These are phyloP conservation scores for Fusarium sp. DNA, from an alignment of 2,329 filamentous ascomycete genomes.

Conservation along the genomic window DNA sequence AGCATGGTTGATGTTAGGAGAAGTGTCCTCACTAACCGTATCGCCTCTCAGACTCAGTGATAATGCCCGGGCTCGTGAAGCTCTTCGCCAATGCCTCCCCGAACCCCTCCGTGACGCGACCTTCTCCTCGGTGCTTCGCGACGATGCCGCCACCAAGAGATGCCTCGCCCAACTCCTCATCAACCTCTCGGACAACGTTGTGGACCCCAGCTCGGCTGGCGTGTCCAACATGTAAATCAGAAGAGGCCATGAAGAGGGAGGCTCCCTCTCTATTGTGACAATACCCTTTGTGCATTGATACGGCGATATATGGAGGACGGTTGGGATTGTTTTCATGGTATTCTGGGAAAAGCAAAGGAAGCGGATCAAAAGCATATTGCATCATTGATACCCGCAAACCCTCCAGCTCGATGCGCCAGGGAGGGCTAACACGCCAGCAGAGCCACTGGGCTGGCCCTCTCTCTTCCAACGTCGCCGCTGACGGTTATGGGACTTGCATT, in stretches of 20 bases:
- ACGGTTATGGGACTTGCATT: slow-evolving; percentile 49
- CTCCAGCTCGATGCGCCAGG: slow-evolving; percentile 40
- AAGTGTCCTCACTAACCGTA: slow-evolving; percentile 24
- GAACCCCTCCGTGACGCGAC: slow-evolving; percentile 99
- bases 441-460: slow-evolving; percentile 29
- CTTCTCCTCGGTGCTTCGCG: slow-evolving; percentile 94
- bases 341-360: slow-evolving; percentile 51
- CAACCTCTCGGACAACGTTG: slow-evolving; percentile 93
- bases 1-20: not conserved
- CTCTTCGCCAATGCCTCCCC: slow-evolving; percentile 93
- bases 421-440: slow-evolving; percentile 25
- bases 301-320: slow-evolving; percentile 49
- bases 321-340: slow-evolving; percentile 48
- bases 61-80: slow-evolving; percentile 95
- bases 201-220: slow-evolving; percentile 60
- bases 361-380: slow-evolving; percentile 52
- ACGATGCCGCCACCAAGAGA: slow-evolving; percentile 97
- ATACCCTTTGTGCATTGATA: slow-evolving; percentile 49
- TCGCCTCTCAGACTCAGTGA: slow-evolving; percentile 81
- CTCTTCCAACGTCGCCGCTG: slow-evolving; percentile 34
- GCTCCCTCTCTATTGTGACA: slow-evolving; percentile 46
- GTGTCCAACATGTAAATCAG: slow-evolving; percentile 54
- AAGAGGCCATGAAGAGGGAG: slow-evolving; percentile 30
- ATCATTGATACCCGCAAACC: slow-evolving; percentile 53
- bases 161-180: slow-evolving; percentile 97